These are phyloP conservation scores for Cairneyella variabilis DNA, from an alignment of 495 filamentous ascomycete species.

Conservation along the genomic window DNA sequence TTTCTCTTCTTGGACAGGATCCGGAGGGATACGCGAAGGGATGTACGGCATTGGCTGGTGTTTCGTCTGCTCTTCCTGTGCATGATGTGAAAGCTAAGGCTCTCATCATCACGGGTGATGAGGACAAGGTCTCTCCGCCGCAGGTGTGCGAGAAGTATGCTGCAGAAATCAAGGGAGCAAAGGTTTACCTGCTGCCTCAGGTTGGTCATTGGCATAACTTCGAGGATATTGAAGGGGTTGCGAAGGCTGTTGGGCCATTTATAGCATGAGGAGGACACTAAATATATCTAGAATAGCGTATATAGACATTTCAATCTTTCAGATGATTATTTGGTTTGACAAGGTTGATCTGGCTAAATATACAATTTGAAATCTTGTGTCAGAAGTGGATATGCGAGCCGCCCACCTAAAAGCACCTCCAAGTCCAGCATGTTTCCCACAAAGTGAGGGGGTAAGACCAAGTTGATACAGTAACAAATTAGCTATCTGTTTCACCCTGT, in stretches of 20 bases:
- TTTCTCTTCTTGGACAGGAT: constrained; percentile 40
- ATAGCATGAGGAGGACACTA: too few relatives aligned
- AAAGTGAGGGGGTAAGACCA: too few relatives aligned
- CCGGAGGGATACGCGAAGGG: constrained; percentile 54
- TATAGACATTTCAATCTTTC: too few relatives aligned
- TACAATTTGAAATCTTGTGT: too few relatives aligned
- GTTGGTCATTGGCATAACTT: constrained; percentile 44
- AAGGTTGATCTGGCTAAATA: too few relatives aligned
- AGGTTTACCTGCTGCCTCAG: constrained; percentile 28
- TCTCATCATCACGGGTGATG: constrained; percentile 38
- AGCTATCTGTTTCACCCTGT: too few relatives aligned
- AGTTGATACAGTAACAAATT: too few relatives aligned
- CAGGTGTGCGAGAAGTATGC: constrained; percentile 23
- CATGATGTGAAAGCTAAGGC: constrained; percentile 24
- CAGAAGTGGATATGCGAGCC: too few relatives aligned
- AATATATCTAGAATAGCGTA: too few relatives aligned
- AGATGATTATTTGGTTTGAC: too few relatives aligned
- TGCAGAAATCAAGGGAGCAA: constrained; percentile 21
- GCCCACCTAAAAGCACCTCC: too few relatives aligned
- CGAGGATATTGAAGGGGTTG: constrained; percentile 34
- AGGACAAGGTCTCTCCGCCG: constrained; percentile 38
- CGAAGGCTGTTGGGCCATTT: constrained; percentile 26
- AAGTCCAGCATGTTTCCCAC: too few relatives aligned
- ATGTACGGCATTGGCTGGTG: constrained; percentile 43
- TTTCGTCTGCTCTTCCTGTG: constrained; percentile 26